Percentiles rank a stretch among this genome's conserved stretches.
These are phyloP conservation scores for Colletotrichum siamense DNA, from an alignment of 2,329 filamentous ascomycete genomes.

Conservation along the genomic window DNA sequence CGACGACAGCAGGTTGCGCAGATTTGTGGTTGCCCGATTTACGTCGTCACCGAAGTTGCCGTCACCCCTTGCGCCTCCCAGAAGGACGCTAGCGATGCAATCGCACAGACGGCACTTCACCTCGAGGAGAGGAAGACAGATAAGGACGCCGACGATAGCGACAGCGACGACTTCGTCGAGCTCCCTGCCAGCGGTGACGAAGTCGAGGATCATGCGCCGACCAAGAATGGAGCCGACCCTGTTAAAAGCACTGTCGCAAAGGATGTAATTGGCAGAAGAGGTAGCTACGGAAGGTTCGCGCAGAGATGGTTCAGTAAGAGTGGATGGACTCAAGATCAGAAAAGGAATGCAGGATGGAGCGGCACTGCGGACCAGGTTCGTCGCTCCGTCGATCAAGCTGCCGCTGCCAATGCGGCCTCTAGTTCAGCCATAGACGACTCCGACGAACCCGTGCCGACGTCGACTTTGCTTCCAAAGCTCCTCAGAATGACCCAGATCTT, in stretches of 20 bases:
- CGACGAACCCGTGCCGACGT: constrained; percentile 29
- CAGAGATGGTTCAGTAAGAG: constrained; percentile 89
- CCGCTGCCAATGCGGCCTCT: constrained; percentile 20
- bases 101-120: constrained; percentile 62
- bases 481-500: constrained; percentile 84
- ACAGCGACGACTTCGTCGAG: constrained; percentile 54
- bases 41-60: constrained; percentile 86
- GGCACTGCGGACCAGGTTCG: constrained; percentile 31
- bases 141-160: constrained; percentile 45
- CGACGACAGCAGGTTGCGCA: constrained; percentile 88
- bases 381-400: constrained; percentile 14
- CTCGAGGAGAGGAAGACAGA: constrained; percentile 44
- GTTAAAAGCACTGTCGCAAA: constrained; percentile 74
- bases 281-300: constrained; percentile 88
- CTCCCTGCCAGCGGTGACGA: constrained; percentile 41
- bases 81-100: constrained; percentile 74
- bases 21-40: constrained; percentile 81
- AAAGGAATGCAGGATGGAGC: constrained; percentile 73
- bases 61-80: constrained; percentile 87
- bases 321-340: constrained; percentile 78
- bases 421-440: constrained; percentile 48
- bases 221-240: constrained; percentile 29
- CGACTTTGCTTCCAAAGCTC: constrained; percentile 78
- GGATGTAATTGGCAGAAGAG: constrained; percentile 84
- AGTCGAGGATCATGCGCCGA: constrained; percentile 46